Evolutionary conservation across 371 early-diverging fungal genomes (phyloP).

Genomic region (Mortierella sp.): DNA sequence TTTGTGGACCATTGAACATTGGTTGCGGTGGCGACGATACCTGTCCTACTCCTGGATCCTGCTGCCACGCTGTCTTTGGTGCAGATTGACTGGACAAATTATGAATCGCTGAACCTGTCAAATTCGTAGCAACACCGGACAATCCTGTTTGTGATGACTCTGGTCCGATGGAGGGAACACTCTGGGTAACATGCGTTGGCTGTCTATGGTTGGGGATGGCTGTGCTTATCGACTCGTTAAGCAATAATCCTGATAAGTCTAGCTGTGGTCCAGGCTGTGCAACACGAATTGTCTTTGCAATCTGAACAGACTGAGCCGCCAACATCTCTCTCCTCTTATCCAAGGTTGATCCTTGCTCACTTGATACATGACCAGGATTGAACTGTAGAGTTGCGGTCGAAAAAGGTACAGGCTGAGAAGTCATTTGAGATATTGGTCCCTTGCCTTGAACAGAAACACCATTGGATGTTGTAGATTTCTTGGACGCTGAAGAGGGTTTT

Average conservation of each 20-base stretch:
- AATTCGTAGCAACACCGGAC: neutral
- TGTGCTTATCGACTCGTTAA: neutral
- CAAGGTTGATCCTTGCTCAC: constrained; percentile 3
- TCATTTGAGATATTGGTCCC: neutral
- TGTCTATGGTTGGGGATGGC: neutral
- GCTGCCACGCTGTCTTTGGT: neutral
- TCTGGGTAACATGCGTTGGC: neutral
- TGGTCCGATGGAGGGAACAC: neutral
- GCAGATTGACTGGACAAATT: constrained; percentile 1
- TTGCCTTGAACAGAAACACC: neutral
- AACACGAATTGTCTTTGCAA: constrained; percentile 43
- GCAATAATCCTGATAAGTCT: constrained; percentile 14
- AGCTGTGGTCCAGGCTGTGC: constrained; percentile 36
- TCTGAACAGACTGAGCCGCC: constrained; percentile 28
- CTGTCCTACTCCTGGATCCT: neutral
- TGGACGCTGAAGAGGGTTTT: neutral
- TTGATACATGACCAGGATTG: constrained; percentile 28
- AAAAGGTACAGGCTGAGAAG: neutral
- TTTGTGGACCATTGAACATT: neutral
- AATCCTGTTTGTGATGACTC: neutral
- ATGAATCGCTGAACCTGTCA: neutral
- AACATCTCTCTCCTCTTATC: constrained; percentile 29
- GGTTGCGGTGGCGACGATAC: neutral
- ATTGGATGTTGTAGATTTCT: neutral
- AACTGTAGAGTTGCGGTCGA: constrained; percentile 6